These are phyloP conservation scores for Salix brachista DNA, from an alignment of 345 rosid genomes.

Conservation along the genomic window DNA sequence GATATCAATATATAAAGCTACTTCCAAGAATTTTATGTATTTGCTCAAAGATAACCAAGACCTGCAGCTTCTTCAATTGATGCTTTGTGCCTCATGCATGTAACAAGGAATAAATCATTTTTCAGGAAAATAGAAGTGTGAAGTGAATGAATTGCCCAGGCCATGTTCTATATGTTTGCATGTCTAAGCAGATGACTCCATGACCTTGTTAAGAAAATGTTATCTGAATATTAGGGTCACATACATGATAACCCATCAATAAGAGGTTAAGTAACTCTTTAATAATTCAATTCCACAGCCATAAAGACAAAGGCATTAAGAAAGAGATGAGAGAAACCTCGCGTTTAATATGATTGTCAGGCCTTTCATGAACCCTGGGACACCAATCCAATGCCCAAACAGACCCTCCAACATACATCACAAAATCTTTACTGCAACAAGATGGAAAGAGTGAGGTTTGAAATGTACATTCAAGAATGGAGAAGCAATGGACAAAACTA, in stretches of 20 bases:
- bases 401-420: constrained; percentile 80
- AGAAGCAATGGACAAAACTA: not conserved
- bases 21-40: not conserved
- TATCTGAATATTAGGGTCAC: no score
- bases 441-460: constrained; percentile 4
- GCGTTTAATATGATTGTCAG: constrained; percentile 44
- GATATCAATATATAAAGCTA: not conserved
- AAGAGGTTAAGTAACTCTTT: not conserved
- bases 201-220: no score
- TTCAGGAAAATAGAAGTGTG: not conserved
- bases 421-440: constrained; percentile 72
- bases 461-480: not conserved
- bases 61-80: not conserved
- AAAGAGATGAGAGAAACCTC: constrained; percentile 44
- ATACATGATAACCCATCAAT: no score
- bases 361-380: constrained; percentile 52
- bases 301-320: not conserved
- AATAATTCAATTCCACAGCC: not conserved
- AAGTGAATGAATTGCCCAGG: not conserved
- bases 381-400: constrained; percentile 97
- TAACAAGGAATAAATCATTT: not conserved
- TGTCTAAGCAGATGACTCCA: no score
- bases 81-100: not conserved
- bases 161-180: not conserved
- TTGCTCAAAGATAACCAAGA: no score